Base-by-base conservation (phyloP, 257 asterid genomes). In the Paulownia fortunei region DNA sequence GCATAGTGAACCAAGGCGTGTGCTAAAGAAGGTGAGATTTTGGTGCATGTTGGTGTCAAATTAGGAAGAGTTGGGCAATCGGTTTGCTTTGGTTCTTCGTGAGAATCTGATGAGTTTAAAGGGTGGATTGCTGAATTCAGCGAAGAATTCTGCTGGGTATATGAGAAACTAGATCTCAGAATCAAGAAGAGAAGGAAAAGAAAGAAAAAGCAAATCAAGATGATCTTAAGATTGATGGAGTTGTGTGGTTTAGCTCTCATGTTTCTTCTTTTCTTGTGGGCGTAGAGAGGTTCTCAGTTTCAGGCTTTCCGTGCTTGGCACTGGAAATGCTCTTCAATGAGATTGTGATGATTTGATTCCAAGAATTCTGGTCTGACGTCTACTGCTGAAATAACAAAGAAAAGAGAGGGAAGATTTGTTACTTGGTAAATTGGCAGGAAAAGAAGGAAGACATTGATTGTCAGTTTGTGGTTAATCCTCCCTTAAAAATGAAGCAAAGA, bases 1-100 rank as follows among this genome's bases (percentile, higher is more conserved):
- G 88, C 93, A 59, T 94, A 94, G 82, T 94, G 97, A 63, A 91
- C 93, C 12, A 94, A 5, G 19, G 98, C 91, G 19, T 85, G 67
- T 7, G 97, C 87, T 77, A 94, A 47, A 23, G 97, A 89, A 60
- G 91, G 88, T 37, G 97, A 2, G 71, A 94, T 89, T 72, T 92
- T 92, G 56, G 82, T 86, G 85, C 97, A 92, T 67, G 81, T 73
- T 55, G 90, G 86, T 39, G 63, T 42, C 34, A 73, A 32, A 18
- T 49, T 64, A 24, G 82, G 76, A 15, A n/a, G 76, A 32, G 76
- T 8, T 52, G 76, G 67, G 41, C 67, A 72, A 19, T 59, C 63
- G 6, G 23, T 37, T 72, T 19, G 41, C 24, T 63, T 21, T 52
- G 63, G n/a, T 42, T 49, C 12, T 47, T 69, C 15, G 1, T 37